A percentile compares a stretch with the other conserved stretches of the same genome.
Conservation (phyloP, 2,329 filamentous ascomycete species). For the Neopestalotiopsis sp. region DNA sequence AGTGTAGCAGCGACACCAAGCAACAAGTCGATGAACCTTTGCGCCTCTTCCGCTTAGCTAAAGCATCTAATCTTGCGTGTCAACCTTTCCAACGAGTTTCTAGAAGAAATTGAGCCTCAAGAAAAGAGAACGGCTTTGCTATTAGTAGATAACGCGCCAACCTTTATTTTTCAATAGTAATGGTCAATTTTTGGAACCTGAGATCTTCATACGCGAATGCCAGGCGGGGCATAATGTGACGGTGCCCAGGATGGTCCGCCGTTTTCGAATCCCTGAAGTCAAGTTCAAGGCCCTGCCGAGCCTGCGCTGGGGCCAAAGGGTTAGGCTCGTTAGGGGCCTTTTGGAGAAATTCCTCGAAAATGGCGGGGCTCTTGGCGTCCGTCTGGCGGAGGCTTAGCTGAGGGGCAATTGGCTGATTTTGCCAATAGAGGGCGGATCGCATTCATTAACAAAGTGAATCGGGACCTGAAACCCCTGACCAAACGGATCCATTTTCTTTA, state of each 20-base stretch:
- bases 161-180: background rate
- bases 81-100: background rate
- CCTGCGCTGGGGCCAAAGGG: background rate
- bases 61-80: background rate
- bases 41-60: background rate
- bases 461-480: background rate
- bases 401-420: background rate
- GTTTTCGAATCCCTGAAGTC: background rate
- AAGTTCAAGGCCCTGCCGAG: background rate
- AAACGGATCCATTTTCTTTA: background rate
- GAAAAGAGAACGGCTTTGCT: background rate
- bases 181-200: background rate
- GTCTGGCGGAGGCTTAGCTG: background rate
- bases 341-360: background rate
- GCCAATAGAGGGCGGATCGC: background rate
- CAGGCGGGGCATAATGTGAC: background rate
- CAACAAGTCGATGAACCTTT: conserved; percentile 1
- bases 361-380: conserved; percentile 1
- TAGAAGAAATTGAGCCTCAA: background rate
- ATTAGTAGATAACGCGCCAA: background rate
- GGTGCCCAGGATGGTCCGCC: background rate
- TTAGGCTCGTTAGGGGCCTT: no score
- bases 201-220: background rate
- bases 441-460: background rate
- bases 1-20: background rate